phyloP scores from a whole-genome alignment of 345 rosid species.

The Tarenaya hassleriana region DNA sequence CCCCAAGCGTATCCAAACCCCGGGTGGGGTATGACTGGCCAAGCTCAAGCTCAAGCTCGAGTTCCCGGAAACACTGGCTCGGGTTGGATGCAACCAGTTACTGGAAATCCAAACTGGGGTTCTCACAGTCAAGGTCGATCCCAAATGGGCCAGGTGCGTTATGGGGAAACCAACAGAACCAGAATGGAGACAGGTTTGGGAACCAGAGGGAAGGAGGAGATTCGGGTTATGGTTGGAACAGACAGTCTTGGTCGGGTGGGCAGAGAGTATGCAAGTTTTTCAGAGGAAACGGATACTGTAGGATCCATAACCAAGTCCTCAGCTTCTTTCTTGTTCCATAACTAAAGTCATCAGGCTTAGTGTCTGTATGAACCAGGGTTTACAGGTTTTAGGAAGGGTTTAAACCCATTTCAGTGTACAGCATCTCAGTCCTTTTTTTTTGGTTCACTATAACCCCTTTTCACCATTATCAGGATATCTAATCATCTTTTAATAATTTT shows the following conservation, averaged over 20 bases:
- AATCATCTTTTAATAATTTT: too few relatives aligned
- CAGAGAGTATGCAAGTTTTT: conserved; percentile 51
- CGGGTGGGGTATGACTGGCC: conserved; percentile 51
- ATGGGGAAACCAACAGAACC: conserved; percentile 52
- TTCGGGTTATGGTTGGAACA: conserved; percentile 47
- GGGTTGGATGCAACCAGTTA: conserved; percentile 45
- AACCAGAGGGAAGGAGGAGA: conserved; percentile 55
- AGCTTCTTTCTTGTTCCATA: too few relatives aligned
- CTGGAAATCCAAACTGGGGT: conserved; percentile 42
- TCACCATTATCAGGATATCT: too few relatives aligned
- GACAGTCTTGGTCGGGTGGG: conserved; percentile 28
- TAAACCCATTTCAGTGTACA: too few relatives aligned
- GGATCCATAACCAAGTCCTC: too few relatives aligned
- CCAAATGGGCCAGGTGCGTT: conserved; percentile 37
- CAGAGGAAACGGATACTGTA: conserved; percentile 55
- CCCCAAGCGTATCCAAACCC: conserved; percentile 41
- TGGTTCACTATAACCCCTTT: too few relatives aligned
- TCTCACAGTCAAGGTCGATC: conserved; percentile 21
- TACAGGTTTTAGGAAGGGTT: too few relatives aligned
- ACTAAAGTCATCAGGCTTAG: conserved; percentile 15
- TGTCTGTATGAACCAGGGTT: too few relatives aligned
- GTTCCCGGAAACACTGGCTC: conserved; percentile 28
- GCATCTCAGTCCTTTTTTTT: too few relatives aligned
- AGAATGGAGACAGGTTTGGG: conserved; percentile 45
- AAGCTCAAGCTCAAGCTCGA: conserved; percentile 32